Base-by-base conservation (phyloP, 768 basidiomycete genomes). In the Neoboletus subvelutipes region DNA sequence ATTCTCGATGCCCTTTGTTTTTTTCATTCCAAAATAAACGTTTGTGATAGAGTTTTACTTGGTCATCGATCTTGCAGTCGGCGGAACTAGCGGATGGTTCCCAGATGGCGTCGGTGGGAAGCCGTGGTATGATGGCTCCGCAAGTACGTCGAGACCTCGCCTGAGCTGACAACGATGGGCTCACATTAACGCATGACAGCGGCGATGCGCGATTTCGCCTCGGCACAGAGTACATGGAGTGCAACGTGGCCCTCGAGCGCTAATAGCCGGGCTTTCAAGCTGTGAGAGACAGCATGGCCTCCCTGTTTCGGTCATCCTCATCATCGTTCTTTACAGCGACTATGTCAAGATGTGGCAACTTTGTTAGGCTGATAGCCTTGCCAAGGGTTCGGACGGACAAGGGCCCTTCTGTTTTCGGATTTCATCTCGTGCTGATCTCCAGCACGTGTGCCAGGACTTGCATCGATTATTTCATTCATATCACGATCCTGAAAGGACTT, bases 1-100 rank as follows among this genome's bases (percentile, higher is more conserved):
- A 12, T 39, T 33, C 18, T 40, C 33, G 20, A 13, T 9, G 2
- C 4, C 17, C 17, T 3, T 45, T n/a, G n/a, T 29, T 10, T 34
- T 50, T 52, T 18, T 9, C n/a, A 11, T 41, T 22, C 40, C 64
- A 12, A 26, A 34, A 18, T 7, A 67, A 33, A 51, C 58, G 65
- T n/a, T 20, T n/a, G 13, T 9, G 15, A 39, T 54, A 84, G 86
- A 84, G 18, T 94, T 95, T 72, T 94, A 90, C 73, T 73, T 94
- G 26, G 84, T 92, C 64, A 74, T 95, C 67, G 82, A 90, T 68
- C 80, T 94, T 36, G 91, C 86, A 2, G 90, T 83, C 11, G 93
- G 93, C 11, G 86, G 86, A 2, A 92, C 89, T 37, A 91, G 83
- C 61, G 92, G 86, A 31, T 71, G 70, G 70, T 71, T 71, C 52